Conservation (phyloP, 345 rosid species). For the Mercurialis annua region DNA sequence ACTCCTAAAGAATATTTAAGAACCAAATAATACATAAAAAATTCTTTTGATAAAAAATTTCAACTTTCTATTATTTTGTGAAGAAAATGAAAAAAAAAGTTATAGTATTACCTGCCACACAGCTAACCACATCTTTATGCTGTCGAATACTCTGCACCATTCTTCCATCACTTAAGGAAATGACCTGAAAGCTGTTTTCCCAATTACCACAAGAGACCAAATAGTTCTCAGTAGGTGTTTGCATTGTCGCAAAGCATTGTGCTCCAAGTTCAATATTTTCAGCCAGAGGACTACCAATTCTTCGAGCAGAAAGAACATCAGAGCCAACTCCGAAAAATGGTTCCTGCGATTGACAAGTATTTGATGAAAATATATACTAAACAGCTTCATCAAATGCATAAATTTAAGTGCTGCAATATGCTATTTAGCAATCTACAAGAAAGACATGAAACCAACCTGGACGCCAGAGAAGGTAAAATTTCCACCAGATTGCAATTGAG, state of each 20-base stretch:
- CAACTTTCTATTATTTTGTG: not conserved
- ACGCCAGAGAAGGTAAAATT: conserved; percentile 87
- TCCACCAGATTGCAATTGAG: conserved; percentile 90
- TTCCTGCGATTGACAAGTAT: conserved; percentile 51
- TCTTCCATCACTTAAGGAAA: conserved; percentile 83
- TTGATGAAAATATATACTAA: conserved; percentile 8
- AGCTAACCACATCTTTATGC: conserved; percentile 94
- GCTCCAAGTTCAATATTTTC: conserved; percentile 78
- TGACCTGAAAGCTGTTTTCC: conserved; percentile 95
- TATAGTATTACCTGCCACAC: conserved; percentile 82
- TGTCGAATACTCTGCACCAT: conserved; percentile 93
- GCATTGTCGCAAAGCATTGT: conserved; percentile 77
- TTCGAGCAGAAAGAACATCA: conserved; percentile 83
- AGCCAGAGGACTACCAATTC: conserved; percentile 80
- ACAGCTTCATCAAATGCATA: conserved; percentile 2
- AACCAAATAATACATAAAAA: not conserved
- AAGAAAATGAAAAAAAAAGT: too few species aligned
- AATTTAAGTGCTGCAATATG: conserved; percentile 9
- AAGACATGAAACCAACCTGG: conserved; percentile 50
- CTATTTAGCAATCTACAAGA: not conserved
- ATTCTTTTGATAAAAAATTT: not conserved
- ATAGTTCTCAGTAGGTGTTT: conserved; percentile 68
- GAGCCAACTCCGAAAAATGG: conserved; percentile 94
- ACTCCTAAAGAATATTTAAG: not conserved
- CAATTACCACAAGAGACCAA: conserved; percentile 93